These are phyloP conservation scores for Capronia epimyces DNA, from an alignment of 2,329 filamentous ascomycete species.

Conservation along the genomic window DNA sequence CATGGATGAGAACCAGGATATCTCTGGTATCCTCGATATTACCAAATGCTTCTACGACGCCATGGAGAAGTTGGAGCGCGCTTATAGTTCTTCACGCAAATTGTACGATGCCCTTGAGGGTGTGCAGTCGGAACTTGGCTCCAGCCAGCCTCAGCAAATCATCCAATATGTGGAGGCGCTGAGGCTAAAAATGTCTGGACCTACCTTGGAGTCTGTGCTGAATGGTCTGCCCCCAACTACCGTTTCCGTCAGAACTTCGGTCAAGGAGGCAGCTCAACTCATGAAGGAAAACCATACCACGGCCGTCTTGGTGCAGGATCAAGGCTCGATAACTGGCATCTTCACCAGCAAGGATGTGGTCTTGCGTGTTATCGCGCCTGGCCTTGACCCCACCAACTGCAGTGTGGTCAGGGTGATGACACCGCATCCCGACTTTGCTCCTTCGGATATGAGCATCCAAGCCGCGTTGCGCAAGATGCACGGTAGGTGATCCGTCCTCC, in stretches of 20 bases:
- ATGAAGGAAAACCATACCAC: slow-evolving; percentile 99
- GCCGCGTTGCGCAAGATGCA: slow-evolving; percentile 98
- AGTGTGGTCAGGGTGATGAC: slow-evolving; percentile 99
- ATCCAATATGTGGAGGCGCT: slow-evolving; percentile 98
- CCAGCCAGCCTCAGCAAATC: slow-evolving; percentile 94
- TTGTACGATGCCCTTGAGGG: slow-evolving; percentile 96
- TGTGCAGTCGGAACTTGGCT: slow-evolving; percentile 92
- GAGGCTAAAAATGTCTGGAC: slow-evolving; percentile 93
- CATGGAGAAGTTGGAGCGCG: slow-evolving; percentile 98
- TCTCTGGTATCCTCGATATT: slow-evolving; percentile 94
- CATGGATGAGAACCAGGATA: slow-evolving; percentile 99
- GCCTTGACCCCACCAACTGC: slow-evolving; percentile 87
- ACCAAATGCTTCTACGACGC: slow-evolving; percentile 99
- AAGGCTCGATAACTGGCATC: slow-evolving; percentile 95
- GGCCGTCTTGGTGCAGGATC: slow-evolving; percentile 90
- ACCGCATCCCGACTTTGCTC: slow-evolving; percentile 95
- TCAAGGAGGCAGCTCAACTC: slow-evolving; percentile 86
- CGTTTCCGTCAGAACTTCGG: slow-evolving; percentile 90
- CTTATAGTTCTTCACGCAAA: slow-evolving; percentile 96
- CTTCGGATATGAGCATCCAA: slow-evolving; percentile 98
- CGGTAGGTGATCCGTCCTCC: slow-evolving; percentile 53
- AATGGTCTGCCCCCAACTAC: slow-evolving; percentile 89
- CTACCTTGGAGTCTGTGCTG: slow-evolving; percentile 88
- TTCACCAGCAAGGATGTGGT: slow-evolving; percentile 99
- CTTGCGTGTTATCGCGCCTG: slow-evolving; percentile 92